Percentiles rank a stretch among this genome's conserved stretches.
Conservation (phyloP, 495 filamentous ascomycete genomes). For the Thermochaetoides thermophila region DNA sequence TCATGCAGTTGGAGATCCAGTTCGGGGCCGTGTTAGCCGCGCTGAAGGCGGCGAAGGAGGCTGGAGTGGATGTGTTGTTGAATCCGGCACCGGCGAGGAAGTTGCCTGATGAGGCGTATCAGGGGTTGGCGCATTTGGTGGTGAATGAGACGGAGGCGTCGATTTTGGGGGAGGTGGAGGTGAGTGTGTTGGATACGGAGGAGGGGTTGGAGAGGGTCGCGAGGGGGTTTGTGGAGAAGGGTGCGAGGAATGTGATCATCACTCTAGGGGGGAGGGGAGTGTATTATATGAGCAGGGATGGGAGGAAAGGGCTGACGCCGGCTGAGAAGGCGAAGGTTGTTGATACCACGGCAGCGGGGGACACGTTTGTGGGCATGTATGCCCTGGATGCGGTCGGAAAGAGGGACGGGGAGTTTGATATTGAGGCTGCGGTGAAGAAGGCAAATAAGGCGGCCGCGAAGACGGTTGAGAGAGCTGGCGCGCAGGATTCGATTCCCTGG, state of each 20-base stretch:
- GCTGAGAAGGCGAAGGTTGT: constrained; percentile 57
- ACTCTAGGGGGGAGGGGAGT: constrained; percentile 71
- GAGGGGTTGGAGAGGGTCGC: constrained; percentile 33
- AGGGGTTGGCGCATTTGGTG: constrained; percentile 59
- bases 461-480: constrained; percentile 63
- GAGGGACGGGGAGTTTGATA: constrained; percentile 26
- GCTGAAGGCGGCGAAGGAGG: constrained; percentile 35
- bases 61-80: constrained; percentile 47
- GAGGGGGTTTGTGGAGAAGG: constrained; percentile 43
- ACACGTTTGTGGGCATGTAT: constrained; percentile 87
- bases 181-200: constrained; percentile 32
- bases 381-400: constrained; percentile 44
- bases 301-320: constrained; percentile 28
- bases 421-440: constrained; percentile 45
- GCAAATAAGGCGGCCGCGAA: constrained; percentile 62
- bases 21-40: constrained; percentile 53
- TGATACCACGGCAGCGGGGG: constrained; percentile 89
- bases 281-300: constrained; percentile 34
- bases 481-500: constrained; percentile 84
- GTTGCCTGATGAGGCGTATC: constrained; percentile 53
- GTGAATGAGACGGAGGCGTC: constrained; percentile 87
- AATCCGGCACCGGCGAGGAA: constrained; percentile 73
- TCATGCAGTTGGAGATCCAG: constrained; percentile 86
- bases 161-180: constrained; percentile 42
- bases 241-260: constrained; percentile 63